phyloP scores from a whole-genome alignment of 768 basidiomycete genomes.

The Nidularia pulvinata region DNA sequence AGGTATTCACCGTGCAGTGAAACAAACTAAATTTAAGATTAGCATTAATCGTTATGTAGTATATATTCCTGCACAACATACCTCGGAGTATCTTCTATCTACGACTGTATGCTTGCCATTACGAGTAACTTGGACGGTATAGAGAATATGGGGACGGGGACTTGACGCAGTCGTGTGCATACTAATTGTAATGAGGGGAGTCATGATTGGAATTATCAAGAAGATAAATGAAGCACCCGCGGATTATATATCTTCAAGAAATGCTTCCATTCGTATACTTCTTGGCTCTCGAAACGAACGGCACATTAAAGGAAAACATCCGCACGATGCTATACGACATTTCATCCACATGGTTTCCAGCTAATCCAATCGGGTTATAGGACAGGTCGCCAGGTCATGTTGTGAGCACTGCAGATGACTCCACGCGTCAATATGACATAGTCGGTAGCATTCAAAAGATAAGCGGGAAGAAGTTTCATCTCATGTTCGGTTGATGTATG shows the following conservation, averaged over 20 bases:
- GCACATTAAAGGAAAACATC: not conserved
- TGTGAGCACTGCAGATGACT: not conserved
- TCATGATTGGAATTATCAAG: not conserved
- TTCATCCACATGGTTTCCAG: not conserved
- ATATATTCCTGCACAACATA: slow-evolving; percentile 10
- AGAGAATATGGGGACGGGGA: slow-evolving; percentile 47
- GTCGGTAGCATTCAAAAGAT: not conserved
- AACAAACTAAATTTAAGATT: slow-evolving; percentile 19
- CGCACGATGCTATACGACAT: not conserved
- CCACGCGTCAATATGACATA: not conserved
- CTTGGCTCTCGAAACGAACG: not conserved
- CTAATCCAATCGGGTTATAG: not conserved
- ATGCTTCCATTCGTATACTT: not conserved
- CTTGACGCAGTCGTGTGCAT: slow-evolving; percentile 45
- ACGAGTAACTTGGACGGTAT: slow-evolving; percentile 31
- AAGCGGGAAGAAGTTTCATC: not conserved
- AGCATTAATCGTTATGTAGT: not conserved
- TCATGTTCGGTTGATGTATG: not conserved
- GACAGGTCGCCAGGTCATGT: not conserved
- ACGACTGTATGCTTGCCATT: slow-evolving; percentile 24
- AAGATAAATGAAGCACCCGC: not conserved
- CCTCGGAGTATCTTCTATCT: slow-evolving; percentile 45
- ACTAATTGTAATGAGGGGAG: slow-evolving; percentile 19
- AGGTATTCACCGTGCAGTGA: slow-evolving; percentile 27
- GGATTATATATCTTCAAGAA: slow-evolving; percentile 3